Conservation (phyloP, 2,329 filamentous ascomycete species). For the Pezicula radicicola region DNA sequence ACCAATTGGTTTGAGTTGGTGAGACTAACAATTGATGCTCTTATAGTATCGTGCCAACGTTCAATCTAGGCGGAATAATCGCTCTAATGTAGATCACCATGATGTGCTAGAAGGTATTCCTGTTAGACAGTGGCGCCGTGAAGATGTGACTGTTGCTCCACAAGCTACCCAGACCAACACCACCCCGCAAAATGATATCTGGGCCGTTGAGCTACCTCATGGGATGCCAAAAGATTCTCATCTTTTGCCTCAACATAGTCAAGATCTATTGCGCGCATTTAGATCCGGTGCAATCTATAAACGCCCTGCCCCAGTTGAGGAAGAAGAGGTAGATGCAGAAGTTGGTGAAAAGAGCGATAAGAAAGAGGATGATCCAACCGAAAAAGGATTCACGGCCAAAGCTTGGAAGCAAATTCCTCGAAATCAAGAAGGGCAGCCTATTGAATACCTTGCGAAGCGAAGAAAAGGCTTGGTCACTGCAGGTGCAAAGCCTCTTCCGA, state of each 20-base stretch:
- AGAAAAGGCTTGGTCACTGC: conserved; percentile 59
- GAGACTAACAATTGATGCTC: not conserved
- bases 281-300: conserved; percentile 76
- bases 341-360: conserved; percentile 52
- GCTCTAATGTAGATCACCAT: conserved; percentile 45
- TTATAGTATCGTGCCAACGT: conserved; percentile 21
- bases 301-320: conserved; percentile 59
- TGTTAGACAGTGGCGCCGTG: conserved; percentile 84
- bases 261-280: conserved; percentile 78
- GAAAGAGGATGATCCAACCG: conserved; percentile 49
- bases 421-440: conserved; percentile 49
- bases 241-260: conserved; percentile 73
- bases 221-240: conserved; percentile 85
- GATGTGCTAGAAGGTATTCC: conserved; percentile 59
- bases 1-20: not conserved
- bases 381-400: conserved; percentile 52
- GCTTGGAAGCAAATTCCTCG: conserved; percentile 61
- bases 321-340: conserved; percentile 54
- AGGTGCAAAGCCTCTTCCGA: conserved; percentile 42
- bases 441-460: conserved; percentile 58
- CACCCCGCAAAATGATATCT: conserved; percentile 60
- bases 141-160: conserved; percentile 65
- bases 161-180: conserved; percentile 60
- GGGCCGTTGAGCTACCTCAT: conserved; percentile 71
- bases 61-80: conserved; percentile 26